These are phyloP conservation scores for Phytophthora syringae DNA, from an alignment of 352 stramenopile species.

Conservation along the genomic window DNA sequence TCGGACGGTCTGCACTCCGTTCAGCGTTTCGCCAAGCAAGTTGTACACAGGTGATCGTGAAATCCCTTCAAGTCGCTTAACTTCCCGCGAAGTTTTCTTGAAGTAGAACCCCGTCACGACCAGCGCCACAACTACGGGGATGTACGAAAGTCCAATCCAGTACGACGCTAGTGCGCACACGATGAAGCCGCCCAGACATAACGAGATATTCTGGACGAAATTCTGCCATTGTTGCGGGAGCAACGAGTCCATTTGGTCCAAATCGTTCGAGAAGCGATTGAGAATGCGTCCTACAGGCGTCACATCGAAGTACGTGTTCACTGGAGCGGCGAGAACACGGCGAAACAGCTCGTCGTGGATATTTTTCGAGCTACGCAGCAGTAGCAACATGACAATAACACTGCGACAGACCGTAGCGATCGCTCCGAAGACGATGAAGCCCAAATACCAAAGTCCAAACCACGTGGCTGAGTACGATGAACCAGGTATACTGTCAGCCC, in stretches of 20 bases:
- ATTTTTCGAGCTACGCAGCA: slow-evolving; percentile 36
- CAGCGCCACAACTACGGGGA: slow-evolving; percentile 57
- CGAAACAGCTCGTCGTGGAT: slow-evolving; percentile 46
- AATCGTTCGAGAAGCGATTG: slow-evolving; percentile 61
- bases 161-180: slow-evolving; percentile 46
- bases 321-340: slow-evolving; percentile 45
- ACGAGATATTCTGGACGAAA: slow-evolving; percentile 38
- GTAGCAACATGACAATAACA: slow-evolving; percentile 32
- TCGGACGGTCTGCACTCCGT: slow-evolving; percentile 87
- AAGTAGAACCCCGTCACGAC: slow-evolving; percentile 79
- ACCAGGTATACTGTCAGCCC: slow-evolving; percentile 33
- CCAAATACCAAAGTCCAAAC: slow-evolving; percentile 48
- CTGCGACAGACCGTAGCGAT: slow-evolving; percentile 30
- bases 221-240: slow-evolving; percentile 49
- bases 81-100: slow-evolving; percentile 77
- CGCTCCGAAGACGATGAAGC: slow-evolving; percentile 36
- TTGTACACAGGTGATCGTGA: slow-evolving; percentile 92
- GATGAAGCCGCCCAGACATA: slow-evolving; percentile 46
- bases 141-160: slow-evolving; percentile 53
- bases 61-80: slow-evolving; percentile 95
- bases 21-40: slow-evolving; percentile 92
- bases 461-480: slow-evolving; percentile 12
- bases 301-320: slow-evolving; percentile 62
- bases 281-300: too few relatives aligned
- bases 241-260: slow-evolving; percentile 59